Conservation (phyloP, 2,329 filamentous ascomycete genomes). For the Colletotrichum liaoningense region DNA sequence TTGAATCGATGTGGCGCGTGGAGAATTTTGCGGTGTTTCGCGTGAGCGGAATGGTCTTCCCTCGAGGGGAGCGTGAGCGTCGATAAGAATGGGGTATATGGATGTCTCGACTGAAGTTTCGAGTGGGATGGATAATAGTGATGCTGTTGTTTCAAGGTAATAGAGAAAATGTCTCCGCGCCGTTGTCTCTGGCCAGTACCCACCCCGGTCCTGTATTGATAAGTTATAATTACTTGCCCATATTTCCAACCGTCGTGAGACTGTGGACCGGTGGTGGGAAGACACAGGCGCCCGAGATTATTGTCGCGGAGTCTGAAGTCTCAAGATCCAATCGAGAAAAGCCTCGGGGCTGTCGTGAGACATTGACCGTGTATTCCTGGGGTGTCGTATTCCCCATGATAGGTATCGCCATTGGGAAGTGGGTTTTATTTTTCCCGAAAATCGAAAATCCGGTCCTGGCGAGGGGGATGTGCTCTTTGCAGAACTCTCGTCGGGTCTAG, state of each 20-base stretch:
- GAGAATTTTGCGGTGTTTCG: constrained; percentile 38
- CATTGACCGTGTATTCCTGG: constrained; percentile 26
- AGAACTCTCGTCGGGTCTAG: constrained; percentile 34
- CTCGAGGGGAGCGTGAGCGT: constrained; percentile 28
- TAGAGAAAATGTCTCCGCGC: neutral
- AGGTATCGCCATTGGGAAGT: constrained; percentile 18
- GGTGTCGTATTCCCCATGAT: neutral
- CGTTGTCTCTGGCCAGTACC: neutral
- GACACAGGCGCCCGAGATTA: neutral
- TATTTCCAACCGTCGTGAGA: constrained; percentile 20
- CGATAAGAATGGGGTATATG: constrained; percentile 32
- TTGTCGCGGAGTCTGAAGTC: neutral
- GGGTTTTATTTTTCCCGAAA: neutral
- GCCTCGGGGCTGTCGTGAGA: constrained; percentile 31
- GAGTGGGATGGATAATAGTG: neutral
- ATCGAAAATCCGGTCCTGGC: constrained; percentile 25
- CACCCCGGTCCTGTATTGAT: constrained; percentile 19
- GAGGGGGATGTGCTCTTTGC: constrained; percentile 28
- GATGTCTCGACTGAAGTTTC: constrained; percentile 14
- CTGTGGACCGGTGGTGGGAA: neutral
- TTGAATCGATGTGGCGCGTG: constrained; percentile 10
- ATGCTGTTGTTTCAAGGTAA: neutral
- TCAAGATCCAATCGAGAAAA: constrained; percentile 1
- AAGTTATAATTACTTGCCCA: constrained; percentile 20
- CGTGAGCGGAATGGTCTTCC: constrained; percentile 46